These are phyloP conservation scores for Theobroma grandiflorum DNA, from an alignment of 441 rosid genomes.

Conservation along the genomic window DNA sequence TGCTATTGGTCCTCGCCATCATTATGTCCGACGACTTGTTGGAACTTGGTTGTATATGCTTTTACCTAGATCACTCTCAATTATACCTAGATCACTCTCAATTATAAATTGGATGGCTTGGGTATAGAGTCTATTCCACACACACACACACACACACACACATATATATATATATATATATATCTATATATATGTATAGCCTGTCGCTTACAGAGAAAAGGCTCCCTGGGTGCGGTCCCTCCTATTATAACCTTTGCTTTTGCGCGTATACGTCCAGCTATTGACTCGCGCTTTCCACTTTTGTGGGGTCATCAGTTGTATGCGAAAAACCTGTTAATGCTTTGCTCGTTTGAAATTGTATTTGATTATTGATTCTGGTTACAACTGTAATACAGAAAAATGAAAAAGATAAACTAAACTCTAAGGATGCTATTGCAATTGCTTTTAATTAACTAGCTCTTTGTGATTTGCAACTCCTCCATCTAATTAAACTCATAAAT, in stretches of 20 bases:
- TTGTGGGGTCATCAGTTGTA: background rate
- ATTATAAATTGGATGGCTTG: background rate
- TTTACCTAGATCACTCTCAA: background rate
- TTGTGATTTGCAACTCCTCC: no score
- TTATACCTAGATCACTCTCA: background rate
- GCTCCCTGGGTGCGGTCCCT: background rate
- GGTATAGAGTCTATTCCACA: background rate
- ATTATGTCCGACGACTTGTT: conserved; percentile 9
- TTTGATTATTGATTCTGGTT: no score
- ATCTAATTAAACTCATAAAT: no score
- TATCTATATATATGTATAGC: background rate
- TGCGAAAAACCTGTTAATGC: background rate
- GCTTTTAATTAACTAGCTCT: no score
- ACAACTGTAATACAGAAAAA: no score
- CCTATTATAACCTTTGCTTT: background rate
- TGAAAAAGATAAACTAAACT: no score
- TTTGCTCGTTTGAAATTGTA: background rate
- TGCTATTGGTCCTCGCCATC: background rate
- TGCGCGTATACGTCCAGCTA: background rate
- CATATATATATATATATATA: no score
- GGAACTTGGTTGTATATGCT: background rate
- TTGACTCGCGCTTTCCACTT: background rate
- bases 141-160: no score
- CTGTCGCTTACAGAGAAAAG: background rate
- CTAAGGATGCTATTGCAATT: no score